phyloP scores from a whole-genome alignment of 2,329 filamentous ascomycete species.

The Lachnellula willkommii region DNA sequence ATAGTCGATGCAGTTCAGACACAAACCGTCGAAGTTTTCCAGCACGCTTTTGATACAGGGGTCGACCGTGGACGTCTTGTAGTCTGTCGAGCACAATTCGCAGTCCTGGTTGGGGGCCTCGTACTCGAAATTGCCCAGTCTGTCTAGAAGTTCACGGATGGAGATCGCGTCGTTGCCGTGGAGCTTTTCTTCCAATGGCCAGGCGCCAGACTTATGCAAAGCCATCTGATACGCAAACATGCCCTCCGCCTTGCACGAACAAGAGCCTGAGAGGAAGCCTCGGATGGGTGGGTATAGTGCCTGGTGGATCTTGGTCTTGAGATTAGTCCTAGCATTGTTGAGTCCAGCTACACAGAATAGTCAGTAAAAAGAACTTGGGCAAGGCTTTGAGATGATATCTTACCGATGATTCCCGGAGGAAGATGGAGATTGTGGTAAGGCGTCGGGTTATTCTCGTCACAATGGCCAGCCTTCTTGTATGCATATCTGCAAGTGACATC shows the following conservation, averaged over 20 bases:
- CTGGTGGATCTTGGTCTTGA: slow-evolving; percentile 7
- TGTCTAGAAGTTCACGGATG: neutral
- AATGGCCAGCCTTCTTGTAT: neutral
- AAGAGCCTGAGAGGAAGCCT: neutral
- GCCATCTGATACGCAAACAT: slow-evolving; percentile 4
- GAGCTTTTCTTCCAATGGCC: slow-evolving; percentile 5
- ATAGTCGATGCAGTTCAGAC: slow-evolving; percentile 15
- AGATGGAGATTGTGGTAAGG: neutral
- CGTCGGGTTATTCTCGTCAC: slow-evolving; percentile 1
- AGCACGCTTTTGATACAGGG: neutral
- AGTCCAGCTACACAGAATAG: neutral
- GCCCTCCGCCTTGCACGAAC: slow-evolving; percentile 3
- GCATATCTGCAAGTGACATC: neutral
- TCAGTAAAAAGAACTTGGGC: neutral
- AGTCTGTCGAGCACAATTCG: neutral
- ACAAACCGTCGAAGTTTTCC: slow-evolving; percentile 13
- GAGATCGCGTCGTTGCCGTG: neutral
- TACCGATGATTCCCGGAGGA: slow-evolving; percentile 3
- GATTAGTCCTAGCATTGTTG: neutral
- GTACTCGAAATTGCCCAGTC: slow-evolving; percentile 1
- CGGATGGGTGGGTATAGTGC: neutral
- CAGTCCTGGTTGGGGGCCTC: neutral
- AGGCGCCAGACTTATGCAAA: slow-evolving; percentile 8
- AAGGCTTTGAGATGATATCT: neutral
- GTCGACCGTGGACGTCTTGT: neutral